These are phyloP conservation scores for Copromyces sp. DNA, from an alignment of 495 filamentous ascomycete genomes.

Conservation along the genomic window DNA sequence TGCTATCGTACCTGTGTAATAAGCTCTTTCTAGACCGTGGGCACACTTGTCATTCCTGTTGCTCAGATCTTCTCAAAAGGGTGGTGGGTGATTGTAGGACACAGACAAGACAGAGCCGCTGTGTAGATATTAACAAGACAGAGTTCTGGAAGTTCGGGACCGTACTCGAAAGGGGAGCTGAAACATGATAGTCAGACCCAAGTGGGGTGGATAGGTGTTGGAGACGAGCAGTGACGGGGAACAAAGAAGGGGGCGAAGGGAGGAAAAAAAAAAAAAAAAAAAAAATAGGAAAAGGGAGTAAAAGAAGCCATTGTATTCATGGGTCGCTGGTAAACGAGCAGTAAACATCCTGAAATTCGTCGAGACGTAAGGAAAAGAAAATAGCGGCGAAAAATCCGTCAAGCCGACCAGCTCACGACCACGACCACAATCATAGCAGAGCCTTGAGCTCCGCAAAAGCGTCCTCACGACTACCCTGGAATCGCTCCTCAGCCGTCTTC, in stretches of 20 bases:
- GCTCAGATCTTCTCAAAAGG: background rate
- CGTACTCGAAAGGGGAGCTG: background rate
- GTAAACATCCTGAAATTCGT: background rate
- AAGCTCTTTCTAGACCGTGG: background rate
- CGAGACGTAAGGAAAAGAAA: background rate
- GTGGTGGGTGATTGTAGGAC: background rate
- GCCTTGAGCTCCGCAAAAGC: constrained; percentile 27
- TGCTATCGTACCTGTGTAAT: background rate
- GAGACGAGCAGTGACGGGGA: background rate
- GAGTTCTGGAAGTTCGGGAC: background rate
- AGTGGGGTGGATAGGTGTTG: background rate
- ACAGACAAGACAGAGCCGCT: background rate
- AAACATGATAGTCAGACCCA: background rate
- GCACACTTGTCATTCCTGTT: background rate
- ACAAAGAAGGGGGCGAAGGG: background rate
- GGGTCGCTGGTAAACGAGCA: background rate
- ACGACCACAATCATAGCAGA: constrained; percentile 13
- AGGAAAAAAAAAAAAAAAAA: background rate
- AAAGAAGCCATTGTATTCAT: background rate
- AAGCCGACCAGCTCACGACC: background rate
- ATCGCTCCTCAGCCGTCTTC: constrained; percentile 86
- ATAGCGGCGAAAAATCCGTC: background rate
- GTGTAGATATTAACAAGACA: background rate
- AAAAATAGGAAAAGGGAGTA: background rate
- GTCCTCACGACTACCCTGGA: constrained; percentile 33